Evolutionary conservation across 2,329 filamentous ascomycete genomes (phyloP), one percentile per base, ranked within the genome.

Genomic region (Sclerotinia trifoliorum): DNA sequence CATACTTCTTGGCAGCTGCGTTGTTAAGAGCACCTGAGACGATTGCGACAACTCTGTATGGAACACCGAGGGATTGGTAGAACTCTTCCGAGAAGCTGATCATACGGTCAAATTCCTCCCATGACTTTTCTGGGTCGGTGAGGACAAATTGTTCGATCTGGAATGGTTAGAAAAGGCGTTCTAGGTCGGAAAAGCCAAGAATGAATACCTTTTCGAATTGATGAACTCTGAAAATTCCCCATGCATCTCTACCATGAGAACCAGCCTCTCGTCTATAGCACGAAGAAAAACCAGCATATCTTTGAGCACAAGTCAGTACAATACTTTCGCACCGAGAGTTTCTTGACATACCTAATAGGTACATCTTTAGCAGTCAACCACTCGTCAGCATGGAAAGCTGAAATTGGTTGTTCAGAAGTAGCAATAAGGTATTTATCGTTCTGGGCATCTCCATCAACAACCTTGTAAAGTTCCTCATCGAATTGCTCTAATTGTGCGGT

Each of bases 391-490:
- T 98, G 95, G 77, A 95, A 88, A 29, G 93, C 93, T 35, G 93
- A 97, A 77, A 99, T 89, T 26, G 95, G 95, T 80, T 99, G 95
- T 80, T 99, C 95, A 39, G 91, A 95, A 69, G 93, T 97, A 19
- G 92, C 92, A 74, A 85, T 85, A 60, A 85, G 80, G 74, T 90
- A 89, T 82, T 97, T 97, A 81, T 98, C 95, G 63, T 91, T 92
- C 75, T 92, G 87, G 72, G 92, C 88, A 75, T 96, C 93, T 69
- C 92, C 91, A 78, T 91, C 90, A 73, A 94, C 88, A 32, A 99
- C 94, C 82, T 98, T 98, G 85, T 99, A 99, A 64, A 99, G 83
- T 80, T 98, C 94, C 79, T 98, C 95, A 77, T 99, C 95, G 77
- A 99, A 99, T 77, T 97, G 92, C 74, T 95, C 93, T 35, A 99